Evolutionary conservation across 176 grass and related monocot genomes (phyloP), one percentile per base, ranked within the genome.

Genomic region (Triticum urartu): DNA sequence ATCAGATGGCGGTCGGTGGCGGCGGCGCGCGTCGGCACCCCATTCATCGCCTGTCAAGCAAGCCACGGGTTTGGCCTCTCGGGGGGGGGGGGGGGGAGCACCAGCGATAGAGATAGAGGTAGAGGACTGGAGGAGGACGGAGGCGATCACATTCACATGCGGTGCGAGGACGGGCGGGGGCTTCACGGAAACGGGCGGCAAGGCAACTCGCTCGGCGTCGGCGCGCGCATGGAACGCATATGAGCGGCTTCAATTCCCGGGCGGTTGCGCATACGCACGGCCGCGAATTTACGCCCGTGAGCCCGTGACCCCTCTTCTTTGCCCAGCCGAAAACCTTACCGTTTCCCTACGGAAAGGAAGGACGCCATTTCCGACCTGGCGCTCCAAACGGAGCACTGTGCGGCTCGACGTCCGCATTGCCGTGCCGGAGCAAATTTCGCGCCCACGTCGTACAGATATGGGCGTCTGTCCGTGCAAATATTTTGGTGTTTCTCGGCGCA

Each of bases 221-320:
- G 18, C 13, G 68, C 68, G n/a, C 35, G 68, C 75, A 81, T 81
- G 89, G 60, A 90, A 86, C 76, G 92, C 92, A 89, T 94, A 91
- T 94, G 92, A 91, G 48, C 26, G 65, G 84, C 62, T 82, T 91
- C 84, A 89, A 89, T 77, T 80, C 83, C 47, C 67, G 33, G 60
- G 84, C 84, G 77, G 86, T 94, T 85, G 70, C 68, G 34, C 9
- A 0, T 9, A 6, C 58, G 40, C 7, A 18, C 70, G 54, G 54
- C 54, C 2, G 20, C 20, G 56, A 1, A 59, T 59, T 59, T 71
- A 72, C 32, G 72, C 72, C 64, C 39, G 79, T 86, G 64, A 78
- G 50, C 15, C 50, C 50, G 50, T 54, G 50, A 54, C 18, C 50
- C 50, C 2, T 54, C 50, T 54, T 6, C 47, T 15, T 50, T 6